Evolutionary conservation across 768 basidiomycete species (phyloP), one percentile per base, ranked within the genome.

Genomic region (Lactifluus pinguis): DNA sequence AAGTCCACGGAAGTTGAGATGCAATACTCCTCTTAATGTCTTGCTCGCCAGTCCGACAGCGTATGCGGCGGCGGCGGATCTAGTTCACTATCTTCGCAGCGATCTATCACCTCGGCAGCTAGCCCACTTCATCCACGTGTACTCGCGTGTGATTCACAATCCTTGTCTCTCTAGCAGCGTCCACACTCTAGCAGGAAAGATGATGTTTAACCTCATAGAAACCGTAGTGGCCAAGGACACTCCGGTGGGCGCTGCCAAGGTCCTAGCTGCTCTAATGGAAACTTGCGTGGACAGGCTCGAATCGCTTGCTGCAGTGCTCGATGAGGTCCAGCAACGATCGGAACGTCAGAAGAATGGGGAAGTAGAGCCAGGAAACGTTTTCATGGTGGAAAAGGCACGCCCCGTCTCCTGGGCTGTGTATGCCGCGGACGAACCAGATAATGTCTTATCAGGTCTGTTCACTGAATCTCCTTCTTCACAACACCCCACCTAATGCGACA

Each of bases 101-200:
- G 94, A 98, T 19, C 81, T 98, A 42, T 83, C 84, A 2, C 77
- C 86, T 5, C 72, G 80, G 9, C 94, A 95, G 68, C 76, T 98
- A 19, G 78, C 83, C 4, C 82, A 83, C 17, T 83, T 95, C 59
- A 84, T 93, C 29, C 84, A 88, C 67, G 83, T 90, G 55, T 97
- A 91, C 71, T 89, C 93, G 1, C 84, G 86, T 52, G 84, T 92
- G 69, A 82, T 97, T 53, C 95, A 98, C 74, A 93, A 97, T 69
- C 82, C 90, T 2, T 84, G 89, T 19, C 80, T 95, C 49, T 80
- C 83, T 9, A 85, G 81, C 66, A 85, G 82, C 57, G 83, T 95
- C 38, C 94, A 98, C 69, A 91, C 90, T 13, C 79, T 98, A 70
- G 92, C 90, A 65, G 87, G 89, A 55, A 98, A 98, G 73, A 85